Conservation (phyloP, 768 basidiomycete species). For the Leccinum subtestaceum region DNA sequence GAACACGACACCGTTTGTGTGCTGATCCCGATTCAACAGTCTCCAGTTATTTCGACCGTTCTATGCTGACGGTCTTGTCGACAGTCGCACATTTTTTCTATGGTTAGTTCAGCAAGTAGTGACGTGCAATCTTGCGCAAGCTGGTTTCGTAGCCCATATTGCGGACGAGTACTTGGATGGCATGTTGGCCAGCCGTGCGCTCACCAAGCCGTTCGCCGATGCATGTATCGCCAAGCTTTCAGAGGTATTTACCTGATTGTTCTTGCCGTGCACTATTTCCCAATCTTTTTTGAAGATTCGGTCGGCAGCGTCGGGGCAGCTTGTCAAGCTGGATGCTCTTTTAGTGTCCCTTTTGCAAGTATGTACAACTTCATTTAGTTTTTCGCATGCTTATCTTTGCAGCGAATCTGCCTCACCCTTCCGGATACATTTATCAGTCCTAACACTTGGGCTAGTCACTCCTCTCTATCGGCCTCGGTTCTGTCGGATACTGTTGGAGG, state of each 20-base stretch:
- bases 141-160: slow-evolving; percentile 71
- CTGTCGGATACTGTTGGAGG: slow-evolving; percentile 43
- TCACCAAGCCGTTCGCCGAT: slow-evolving; percentile 69
- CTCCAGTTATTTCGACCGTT: slow-evolving; percentile 71
- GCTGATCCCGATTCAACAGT: slow-evolving; percentile 36
- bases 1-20: not conserved
- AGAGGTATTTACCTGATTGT: slow-evolving; percentile 46
- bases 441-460: slow-evolving; percentile 58
- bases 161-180: slow-evolving; percentile 78
- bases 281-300: slow-evolving; percentile 45
- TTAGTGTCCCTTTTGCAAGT: slow-evolving; percentile 65
- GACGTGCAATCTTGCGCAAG: slow-evolving; percentile 79
- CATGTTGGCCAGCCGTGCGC: slow-evolving; percentile 61
- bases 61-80: slow-evolving; percentile 78
- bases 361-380: slow-evolving; percentile 10
- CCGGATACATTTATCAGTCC: slow-evolving; percentile 78
- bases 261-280: not conserved
- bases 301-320: slow-evolving; percentile 53
- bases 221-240: slow-evolving; percentile 62
- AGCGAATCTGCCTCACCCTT: slow-evolving; percentile 70
- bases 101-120: slow-evolving; percentile 80
- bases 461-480: slow-evolving; percentile 35
- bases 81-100: slow-evolving; percentile 68
- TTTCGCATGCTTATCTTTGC: slow-evolving; percentile 2
- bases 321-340: slow-evolving; percentile 50